Conservation (phyloP, 257 asterid species). For the Solanum rostratum region DNA sequence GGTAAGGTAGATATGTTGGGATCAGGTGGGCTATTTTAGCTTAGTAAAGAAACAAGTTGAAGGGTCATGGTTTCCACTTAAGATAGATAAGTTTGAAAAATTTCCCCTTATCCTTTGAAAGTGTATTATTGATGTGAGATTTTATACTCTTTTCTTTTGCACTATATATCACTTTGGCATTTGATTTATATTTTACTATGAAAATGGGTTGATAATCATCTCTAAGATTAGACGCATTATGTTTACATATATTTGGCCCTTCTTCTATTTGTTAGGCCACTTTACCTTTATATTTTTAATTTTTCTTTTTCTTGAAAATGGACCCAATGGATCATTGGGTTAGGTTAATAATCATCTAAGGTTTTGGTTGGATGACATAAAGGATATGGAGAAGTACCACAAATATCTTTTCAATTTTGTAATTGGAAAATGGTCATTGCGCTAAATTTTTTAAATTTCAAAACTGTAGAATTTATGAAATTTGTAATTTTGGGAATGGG, state of each 20-base stretch:
- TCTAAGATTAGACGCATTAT: not conserved
- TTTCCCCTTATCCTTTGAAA: not conserved
- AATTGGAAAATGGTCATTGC: not conserved
- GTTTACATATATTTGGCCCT: not conserved
- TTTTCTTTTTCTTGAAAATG: not conserved
- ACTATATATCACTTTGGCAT: not conserved
- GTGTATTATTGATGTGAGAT: not conserved
- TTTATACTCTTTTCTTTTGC: not conserved
- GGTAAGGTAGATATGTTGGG: not conserved
- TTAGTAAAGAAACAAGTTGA: not conserved
- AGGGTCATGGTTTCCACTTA: not conserved
- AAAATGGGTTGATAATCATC: not conserved
- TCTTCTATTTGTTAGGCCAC: not conserved
- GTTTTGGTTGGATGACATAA: not conserved
- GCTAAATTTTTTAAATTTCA: not conserved
- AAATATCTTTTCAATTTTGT: not conserved
- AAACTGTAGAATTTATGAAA: not conserved
- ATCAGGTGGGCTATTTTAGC: not conserved
- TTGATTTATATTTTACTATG: not conserved
- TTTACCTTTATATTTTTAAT: not conserved
- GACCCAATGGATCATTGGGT: not conserved
- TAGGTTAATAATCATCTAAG: not conserved
- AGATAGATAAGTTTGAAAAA: not conserved
- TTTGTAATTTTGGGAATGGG: not conserved
- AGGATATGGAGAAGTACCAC: no score